Base-by-base conservation (phyloP, 2,329 filamentous ascomycete species). In the Penicillium sp. region DNA sequence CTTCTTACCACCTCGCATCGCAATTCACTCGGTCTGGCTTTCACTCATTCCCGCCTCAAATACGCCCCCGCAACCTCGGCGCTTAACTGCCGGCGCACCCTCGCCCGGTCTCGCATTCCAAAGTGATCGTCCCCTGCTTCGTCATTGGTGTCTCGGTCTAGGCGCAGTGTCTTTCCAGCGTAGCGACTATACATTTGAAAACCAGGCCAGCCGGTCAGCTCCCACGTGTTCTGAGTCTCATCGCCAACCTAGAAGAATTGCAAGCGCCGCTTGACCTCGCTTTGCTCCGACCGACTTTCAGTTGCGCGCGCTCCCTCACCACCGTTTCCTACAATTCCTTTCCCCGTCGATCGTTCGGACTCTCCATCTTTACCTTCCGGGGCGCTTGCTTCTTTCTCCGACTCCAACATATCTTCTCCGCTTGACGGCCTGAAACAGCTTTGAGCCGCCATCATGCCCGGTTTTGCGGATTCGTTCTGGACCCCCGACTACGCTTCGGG, bases 401-500 rank as follows among this genome's bases (percentile, higher is more conserved):
- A 40, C 38, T 36, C 9, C 14, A 38, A 47, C 43, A 33, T 42
- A 14, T 44, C 39, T 40, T 5, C 19, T 22, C 47, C 12, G 29
- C 5, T 29, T 16, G 14, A 42, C 31, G 11, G 36, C 14, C 16
- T 39, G 28, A 51, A 35, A 29, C 38, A 35, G 34, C n/a, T 36
- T 22, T 29, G 35, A 42, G 34, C 45, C 65, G 50, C 60, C 65
- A 83, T 72, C 69, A 92, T 92, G 88, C 87, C 88, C 61, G 83
- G 88, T 64, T 97, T 99, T 74, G 85, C 90, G 61, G 89, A 92
- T 75, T 95, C 91, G 42, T 97, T 99, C 76, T 99, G 93, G 93
- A 95, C 93, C 55, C 83, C 83, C 69, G 93, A 99, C 80, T 97
- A 97, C 79, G 92, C 92, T 69, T 90, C 88, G 78, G 91, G 93